Evolutionary conservation across 2,329 filamentous ascomycete genomes (phyloP).

Genomic region (Domatiomyces globalis): DNA sequence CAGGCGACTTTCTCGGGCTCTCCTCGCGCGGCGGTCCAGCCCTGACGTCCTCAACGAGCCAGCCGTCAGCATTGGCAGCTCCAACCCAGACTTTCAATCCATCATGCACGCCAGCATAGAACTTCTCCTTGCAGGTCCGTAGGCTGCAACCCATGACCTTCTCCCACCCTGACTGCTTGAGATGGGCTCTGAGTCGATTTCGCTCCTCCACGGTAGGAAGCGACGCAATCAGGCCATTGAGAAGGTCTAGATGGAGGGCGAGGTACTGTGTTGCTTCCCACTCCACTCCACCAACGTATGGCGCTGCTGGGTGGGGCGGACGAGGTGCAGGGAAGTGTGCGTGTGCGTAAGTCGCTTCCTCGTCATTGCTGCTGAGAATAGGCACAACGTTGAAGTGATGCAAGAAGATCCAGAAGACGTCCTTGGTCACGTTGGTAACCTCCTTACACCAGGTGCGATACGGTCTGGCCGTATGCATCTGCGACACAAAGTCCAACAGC

Average conservation of each 20-base stretch:
- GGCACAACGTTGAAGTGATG: conserved; percentile 83
- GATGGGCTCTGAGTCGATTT: conserved; percentile 61
- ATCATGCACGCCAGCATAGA: conserved; percentile 84
- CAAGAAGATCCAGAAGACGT: conserved; percentile 98
- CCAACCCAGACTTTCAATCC: conserved; percentile 80
- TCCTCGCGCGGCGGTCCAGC: conserved; percentile 32
- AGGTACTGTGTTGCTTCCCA: conserved; percentile 98
- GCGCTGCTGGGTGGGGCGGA: conserved; percentile 81
- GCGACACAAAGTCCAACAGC: conserved; percentile 71
- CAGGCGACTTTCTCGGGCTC: conserved; percentile 33
- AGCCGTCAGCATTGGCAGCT: conserved; percentile 73
- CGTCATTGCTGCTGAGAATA: conserved; percentile 23
- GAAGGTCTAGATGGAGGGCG: conserved; percentile 76
- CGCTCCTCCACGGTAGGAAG: conserved; percentile 56
- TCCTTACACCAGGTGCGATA: conserved; percentile 94
- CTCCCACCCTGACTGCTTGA: conserved; percentile 79
- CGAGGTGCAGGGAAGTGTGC: conserved; percentile 72
- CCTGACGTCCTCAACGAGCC: conserved; percentile 69
- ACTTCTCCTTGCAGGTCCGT: conserved; percentile 92
- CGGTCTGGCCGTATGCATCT: conserved; percentile 74
- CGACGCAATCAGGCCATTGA: conserved; percentile 80
- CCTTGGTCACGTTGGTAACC: conserved; percentile 81
- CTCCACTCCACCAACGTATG: conserved; percentile 92
- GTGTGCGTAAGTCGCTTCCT: conserved; percentile 27
- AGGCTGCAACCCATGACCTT: conserved; percentile 73